These are phyloP conservation scores for Shiraia sp. DNA, from an alignment of 2,329 filamentous ascomycete species.

Conservation along the genomic window DNA sequence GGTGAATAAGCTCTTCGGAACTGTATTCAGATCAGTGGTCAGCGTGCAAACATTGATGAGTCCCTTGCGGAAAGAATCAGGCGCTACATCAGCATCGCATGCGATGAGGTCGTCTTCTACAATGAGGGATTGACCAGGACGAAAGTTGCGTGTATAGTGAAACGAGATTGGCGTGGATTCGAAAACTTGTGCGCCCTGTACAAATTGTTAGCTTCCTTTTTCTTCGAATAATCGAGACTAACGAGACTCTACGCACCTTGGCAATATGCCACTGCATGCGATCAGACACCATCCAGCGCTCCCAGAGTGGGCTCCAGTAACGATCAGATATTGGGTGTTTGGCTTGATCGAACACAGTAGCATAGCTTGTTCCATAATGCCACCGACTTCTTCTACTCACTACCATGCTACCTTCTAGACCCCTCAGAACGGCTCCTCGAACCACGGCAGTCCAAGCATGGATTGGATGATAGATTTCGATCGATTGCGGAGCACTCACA, in stretches of 20 bases:
- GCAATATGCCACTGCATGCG: slow-evolving; percentile 86
- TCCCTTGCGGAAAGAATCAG: slow-evolving; percentile 52
- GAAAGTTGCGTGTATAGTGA: slow-evolving; percentile 85
- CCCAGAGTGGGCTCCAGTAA: slow-evolving; percentile 80
- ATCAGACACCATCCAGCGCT: slow-evolving; percentile 81
- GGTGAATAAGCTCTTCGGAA: slow-evolving; percentile 74
- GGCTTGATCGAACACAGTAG: slow-evolving; percentile 76
- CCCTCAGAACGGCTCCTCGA: slow-evolving; percentile 73
- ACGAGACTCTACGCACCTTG: slow-evolving; percentile 57
- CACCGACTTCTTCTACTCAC: slow-evolving; percentile 73
- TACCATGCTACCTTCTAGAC: slow-evolving; percentile 78
- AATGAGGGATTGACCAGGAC: slow-evolving; percentile 73
- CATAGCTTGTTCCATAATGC: slow-evolving; percentile 81
- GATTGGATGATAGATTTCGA: slow-evolving; percentile 80
- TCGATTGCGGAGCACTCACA: slow-evolving; percentile 57
- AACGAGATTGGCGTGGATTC: slow-evolving; percentile 76
- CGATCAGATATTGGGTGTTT: slow-evolving; percentile 73
- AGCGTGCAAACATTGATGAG: slow-evolving; percentile 77
- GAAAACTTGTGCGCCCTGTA: slow-evolving; percentile 72
- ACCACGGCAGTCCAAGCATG: slow-evolving; percentile 84
- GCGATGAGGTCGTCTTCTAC: slow-evolving; percentile 82
- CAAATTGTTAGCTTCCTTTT: slow-evolving; percentile 1
- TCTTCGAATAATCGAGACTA: slow-evolving; percentile 1
- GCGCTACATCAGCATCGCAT: slow-evolving; percentile 70
- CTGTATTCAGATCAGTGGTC: slow-evolving; percentile 77